These are phyloP conservation scores for Theobroma grandiflorum DNA, from an alignment of 441 rosid species.

Conservation along the genomic window DNA sequence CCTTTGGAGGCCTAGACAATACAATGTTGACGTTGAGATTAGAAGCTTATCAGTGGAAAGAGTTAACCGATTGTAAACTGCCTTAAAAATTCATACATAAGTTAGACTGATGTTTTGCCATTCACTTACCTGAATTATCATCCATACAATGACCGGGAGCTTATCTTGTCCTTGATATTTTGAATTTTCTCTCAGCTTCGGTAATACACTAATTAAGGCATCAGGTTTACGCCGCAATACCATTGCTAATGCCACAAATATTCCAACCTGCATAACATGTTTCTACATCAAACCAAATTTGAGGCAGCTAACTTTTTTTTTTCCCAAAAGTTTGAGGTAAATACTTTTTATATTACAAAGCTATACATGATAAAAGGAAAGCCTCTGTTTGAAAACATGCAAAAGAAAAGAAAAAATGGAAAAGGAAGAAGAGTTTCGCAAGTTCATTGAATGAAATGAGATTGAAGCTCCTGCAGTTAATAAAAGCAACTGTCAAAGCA, in stretches of 20 bases:
- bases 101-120: background rate
- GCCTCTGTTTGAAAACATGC: background rate
- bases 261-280: slow-evolving; percentile 68
- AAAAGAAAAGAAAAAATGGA: background rate
- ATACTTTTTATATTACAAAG: background rate
- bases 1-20: slow-evolving; percentile 71
- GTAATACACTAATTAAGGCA: slow-evolving; percentile 63
- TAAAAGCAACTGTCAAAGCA: background rate
- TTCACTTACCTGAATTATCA: slow-evolving; percentile 74
- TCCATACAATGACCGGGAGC: slow-evolving; percentile 79
- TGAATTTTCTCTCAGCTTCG: slow-evolving; percentile 64
- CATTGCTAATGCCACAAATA: slow-evolving; percentile 85
- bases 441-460: slow-evolving; percentile 3
- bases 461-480: slow-evolving; percentile 9
- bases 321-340: background rate
- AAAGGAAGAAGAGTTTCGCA: background rate
- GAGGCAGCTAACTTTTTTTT: background rate
- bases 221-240: slow-evolving; percentile 89
- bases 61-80: background rate
- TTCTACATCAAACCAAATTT: slow-evolving; percentile 7
- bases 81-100: slow-evolving; percentile 9
- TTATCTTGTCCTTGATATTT: slow-evolving; percentile 93
- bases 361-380: background rate
- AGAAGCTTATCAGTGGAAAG: slow-evolving; percentile 8
- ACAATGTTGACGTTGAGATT: slow-evolving; percentile 9